Evolutionary conservation across 306 rosid genomes (phyloP), one percentile per base, ranked within the genome.

Genomic region (Luffa aegyptiaca): DNA sequence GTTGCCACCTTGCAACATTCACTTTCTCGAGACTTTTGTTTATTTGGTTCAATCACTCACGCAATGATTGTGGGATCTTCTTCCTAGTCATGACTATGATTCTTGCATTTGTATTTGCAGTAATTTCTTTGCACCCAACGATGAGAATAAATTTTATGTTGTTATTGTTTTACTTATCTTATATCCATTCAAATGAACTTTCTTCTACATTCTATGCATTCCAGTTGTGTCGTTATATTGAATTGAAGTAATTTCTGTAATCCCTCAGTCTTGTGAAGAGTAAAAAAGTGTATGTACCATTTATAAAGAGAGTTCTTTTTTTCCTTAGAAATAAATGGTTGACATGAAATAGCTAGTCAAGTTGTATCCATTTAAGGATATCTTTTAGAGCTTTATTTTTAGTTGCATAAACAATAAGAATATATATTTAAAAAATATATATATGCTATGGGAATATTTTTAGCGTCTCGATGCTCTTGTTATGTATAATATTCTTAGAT

Each of bases 11-110:
- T 79, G 96, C 70, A 79, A 92, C 99, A 76, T 95, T 76, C 87
- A 39, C 84, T 0, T 37, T 93, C 62, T 86, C 93, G 0, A 97
- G 99, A 80, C 52, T 95, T 88, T 87, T 93, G 77, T 95, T 95
- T 85, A 91, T 93, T 81, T 95, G 97, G 99, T 95, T 95, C 88
- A 80, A 90, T 81, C 99, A 97, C 48, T 88, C 97, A 21, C 96
- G 99, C 78, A 75, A 95, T 79, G 97, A 93, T 82, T 95, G 99
- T 51, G 85, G 97, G 86, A 83, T 95, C 84, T 95, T 95, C 90
- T 95, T 95, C 87, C 86, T 95, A 74, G 90, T 87, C 81, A 93
- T 91, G 97, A 89, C 89, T 82, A 93, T 93, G 96, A 83, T 95
- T 82, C 92, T 95, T 77, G 96, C 90, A 31, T 88, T 95, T 82